Base-by-base conservation (phyloP, 148 eudicot species). In the Cornus suecica region DNA sequence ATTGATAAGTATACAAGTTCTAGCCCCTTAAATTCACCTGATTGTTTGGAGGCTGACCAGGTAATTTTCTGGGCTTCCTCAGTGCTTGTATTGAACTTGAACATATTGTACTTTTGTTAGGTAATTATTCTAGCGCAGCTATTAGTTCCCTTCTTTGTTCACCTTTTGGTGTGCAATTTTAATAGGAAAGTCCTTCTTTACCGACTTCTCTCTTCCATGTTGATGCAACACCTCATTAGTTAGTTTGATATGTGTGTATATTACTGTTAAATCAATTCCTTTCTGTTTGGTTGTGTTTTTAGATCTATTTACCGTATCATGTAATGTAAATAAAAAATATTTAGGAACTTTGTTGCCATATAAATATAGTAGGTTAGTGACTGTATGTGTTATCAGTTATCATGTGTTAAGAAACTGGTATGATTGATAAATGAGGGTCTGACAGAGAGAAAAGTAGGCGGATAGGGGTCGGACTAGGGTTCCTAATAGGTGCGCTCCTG, bases 41-140 rank as follows among this genome's bases (percentile, higher is more conserved):
- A 84, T 68, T 87, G 89, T 78, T 78, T 88, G 87, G 89, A 84
- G 72, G 79, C 87, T 52, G 83, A 86, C 72, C 89, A 85, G 92
- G 92, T 90, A 66, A 76, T 71, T 66, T 69, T 23, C 25, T 72
- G 41, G 51, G 61, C 34, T 69, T 79, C 71, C 70, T 65, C 54
- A 26, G 13, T 68, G 69, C 27, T 58, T 54, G 51, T 63, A 23
- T 65, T 25, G 56, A 25, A 15, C 63, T 82, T 54, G 11, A 48
- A 11, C 54, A 48, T 48, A 41, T 45, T 41, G 45, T 48, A 23
- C 42, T 58, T 16, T 15, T 62, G 7, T 37, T 8, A 6, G 6
- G 8, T 37, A 37, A 10, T 8, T 37, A 37, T 37, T 37, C 42
- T 37, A 37, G 70, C 37, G 48, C 63, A 64, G 25, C 29, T 64